A percentile compares a stretch with the other conserved stretches of the same genome.
These are phyloP conservation scores for Azolla pinnata DNA, from an alignment of 75 land plant species.

Conservation along the genomic window DNA sequence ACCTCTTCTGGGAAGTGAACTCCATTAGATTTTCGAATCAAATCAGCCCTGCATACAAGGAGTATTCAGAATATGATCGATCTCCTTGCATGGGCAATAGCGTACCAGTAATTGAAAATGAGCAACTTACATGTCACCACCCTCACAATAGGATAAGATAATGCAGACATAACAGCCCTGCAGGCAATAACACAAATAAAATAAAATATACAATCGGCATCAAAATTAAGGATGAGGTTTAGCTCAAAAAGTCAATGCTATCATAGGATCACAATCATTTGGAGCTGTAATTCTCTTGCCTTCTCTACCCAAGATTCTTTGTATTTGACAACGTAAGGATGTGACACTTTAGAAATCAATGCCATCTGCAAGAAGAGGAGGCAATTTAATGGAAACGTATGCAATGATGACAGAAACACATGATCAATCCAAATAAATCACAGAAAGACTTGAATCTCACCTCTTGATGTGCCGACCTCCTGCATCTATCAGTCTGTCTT, in stretches of 20 bases:
- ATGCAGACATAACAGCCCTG: constrained; percentile 99
- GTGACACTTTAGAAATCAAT: constrained; percentile 69
- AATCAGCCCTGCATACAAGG: constrained; percentile 60
- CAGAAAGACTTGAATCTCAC: constrained; percentile 12
- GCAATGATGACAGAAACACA: background rate
- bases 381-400: too few species aligned
- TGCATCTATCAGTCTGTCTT: constrained; percentile 69
- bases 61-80: background rate
- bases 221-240: too few species aligned
- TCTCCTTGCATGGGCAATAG: background rate
- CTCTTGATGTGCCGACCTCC: constrained; percentile 82
- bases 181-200: too few species aligned
- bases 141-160: constrained; percentile 96
- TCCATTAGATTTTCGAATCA: constrained; percentile 74
- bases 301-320: constrained; percentile 99
- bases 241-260: too few species aligned
- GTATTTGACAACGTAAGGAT: constrained; percentile 87
- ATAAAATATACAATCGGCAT: too few species aligned
- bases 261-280: too few species aligned
- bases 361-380: constrained; percentile 82
- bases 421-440: background rate
- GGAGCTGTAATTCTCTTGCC: constrained; percentile 38
- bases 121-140: constrained; percentile 88
- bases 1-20: constrained; percentile 90
- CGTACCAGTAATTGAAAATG: background rate